phyloP scores from a whole-genome alignment of 176 grass and related monocot genomes.

The sorghum (Sorghum bicolor) region DNA sequence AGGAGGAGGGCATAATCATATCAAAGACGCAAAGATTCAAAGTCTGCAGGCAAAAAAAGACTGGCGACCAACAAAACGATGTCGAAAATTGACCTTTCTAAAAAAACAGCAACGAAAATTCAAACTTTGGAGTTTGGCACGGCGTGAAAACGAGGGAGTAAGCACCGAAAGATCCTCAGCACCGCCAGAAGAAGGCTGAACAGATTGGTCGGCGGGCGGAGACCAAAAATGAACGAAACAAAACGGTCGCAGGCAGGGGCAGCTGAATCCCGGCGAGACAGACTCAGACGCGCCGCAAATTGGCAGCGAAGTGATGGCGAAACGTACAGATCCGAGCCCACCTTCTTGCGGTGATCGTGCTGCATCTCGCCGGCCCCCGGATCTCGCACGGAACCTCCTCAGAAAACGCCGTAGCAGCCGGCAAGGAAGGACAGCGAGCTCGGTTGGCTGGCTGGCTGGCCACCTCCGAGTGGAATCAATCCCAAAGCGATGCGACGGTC shows the following conservation, averaged over 20 bases:
- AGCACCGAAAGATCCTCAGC: neutral
- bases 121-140: conserved; percentile 39
- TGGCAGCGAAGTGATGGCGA: neutral
- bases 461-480: conserved; percentile 5
- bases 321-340: conserved; percentile 38
- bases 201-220: neutral
- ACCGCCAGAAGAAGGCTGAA: neutral
- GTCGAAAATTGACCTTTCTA: conserved; percentile 3
- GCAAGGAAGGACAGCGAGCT: neutral
- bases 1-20: conserved; percentile 1
- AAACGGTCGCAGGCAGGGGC: neutral
- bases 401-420: conserved; percentile 11
- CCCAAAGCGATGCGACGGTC: conserved; percentile 28
- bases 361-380: conserved; percentile 60
- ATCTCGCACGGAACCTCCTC: conserved; percentile 41
- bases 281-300: neutral
- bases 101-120: conserved; percentile 6
- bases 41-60: neutral
- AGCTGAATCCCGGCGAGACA: neutral
- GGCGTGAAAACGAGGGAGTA: neutral
- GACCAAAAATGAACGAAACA: conserved; percentile 26
- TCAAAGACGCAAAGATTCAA: neutral
- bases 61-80: conserved; percentile 2
- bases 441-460: neutral
- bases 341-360: conserved; percentile 95